phyloP scores from a whole-genome alignment of 2,329 filamentous ascomycete genomes.

The Domatiomyces globalis region DNA sequence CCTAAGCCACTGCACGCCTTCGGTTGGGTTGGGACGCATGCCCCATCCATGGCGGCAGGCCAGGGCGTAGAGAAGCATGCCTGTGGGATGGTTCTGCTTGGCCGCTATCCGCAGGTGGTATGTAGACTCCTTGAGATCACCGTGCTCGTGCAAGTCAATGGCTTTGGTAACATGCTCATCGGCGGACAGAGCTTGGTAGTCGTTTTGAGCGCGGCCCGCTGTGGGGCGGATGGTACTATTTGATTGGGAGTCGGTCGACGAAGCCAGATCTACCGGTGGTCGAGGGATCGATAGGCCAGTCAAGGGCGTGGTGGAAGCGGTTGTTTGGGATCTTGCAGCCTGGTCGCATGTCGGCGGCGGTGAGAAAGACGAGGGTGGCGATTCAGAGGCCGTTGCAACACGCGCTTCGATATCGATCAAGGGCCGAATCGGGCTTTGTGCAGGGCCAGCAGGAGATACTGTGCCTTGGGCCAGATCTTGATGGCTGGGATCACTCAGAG shows the following conservation, averaged over 20 bases:
- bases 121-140: slow-evolving; percentile 80
- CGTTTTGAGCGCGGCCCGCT: slow-evolving; percentile 18
- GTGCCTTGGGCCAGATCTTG: slow-evolving; percentile 9
- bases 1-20: slow-evolving; percentile 82
- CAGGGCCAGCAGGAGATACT: slow-evolving; percentile 1
- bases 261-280: slow-evolving; percentile 28
- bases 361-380: slow-evolving; percentile 1
- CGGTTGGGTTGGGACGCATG: slow-evolving; percentile 79
- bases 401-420: neutral
- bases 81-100: slow-evolving; percentile 70
- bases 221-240: slow-evolving; percentile 47
- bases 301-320: slow-evolving; percentile 14
- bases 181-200: slow-evolving; percentile 28
- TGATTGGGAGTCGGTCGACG: slow-evolving; percentile 41
- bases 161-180: slow-evolving; percentile 86
- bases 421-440: slow-evolving; percentile 5
- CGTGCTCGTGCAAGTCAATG: slow-evolving; percentile 77
- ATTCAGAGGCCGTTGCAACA: neutral
- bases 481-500: neutral
- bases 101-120: slow-evolving; percentile 90
- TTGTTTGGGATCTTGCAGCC: slow-evolving; percentile 3
- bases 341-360: neutral
- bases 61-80: slow-evolving; percentile 89
- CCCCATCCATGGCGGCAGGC: slow-evolving; percentile 96
- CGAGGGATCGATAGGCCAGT: slow-evolving; percentile 6